Percentiles rank a stretch among this genome's conserved stretches.
phyloP scores from a whole-genome alignment of 306 rosid species.

The Betula pendula region DNA sequence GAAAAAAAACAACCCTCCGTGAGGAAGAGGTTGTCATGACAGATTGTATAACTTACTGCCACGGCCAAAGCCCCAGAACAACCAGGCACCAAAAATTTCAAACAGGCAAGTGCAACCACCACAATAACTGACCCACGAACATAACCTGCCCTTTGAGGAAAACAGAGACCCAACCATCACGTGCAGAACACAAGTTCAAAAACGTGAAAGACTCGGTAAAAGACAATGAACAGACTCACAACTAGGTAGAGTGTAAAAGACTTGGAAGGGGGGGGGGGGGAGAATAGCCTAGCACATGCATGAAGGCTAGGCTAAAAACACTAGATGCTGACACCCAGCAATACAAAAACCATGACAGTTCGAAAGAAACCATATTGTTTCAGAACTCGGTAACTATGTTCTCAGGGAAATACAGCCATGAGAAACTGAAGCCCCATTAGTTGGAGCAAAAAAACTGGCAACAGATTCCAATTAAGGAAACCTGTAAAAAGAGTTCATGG shows the following conservation, averaged over 20 bases:
- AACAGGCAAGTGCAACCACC: slow-evolving; percentile 58
- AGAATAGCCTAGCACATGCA: slow-evolving; percentile 25
- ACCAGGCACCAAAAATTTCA: slow-evolving; percentile 53
- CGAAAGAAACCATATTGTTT: slow-evolving; percentile 43
- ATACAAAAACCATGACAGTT: slow-evolving; percentile 28
- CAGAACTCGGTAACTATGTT: slow-evolving; percentile 48
- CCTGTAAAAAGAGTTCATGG: slow-evolving; percentile 62
- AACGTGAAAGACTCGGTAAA: slow-evolving; percentile 50
- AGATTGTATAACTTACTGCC: slow-evolving; percentile 64
- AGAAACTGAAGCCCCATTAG: slow-evolving; percentile 34
- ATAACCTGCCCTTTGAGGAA: slow-evolving; percentile 51
- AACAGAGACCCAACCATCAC: slow-evolving; percentile 62
- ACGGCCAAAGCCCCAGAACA: slow-evolving; percentile 64
- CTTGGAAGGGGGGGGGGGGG: slow-evolving; percentile 11
- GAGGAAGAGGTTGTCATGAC: slow-evolving; percentile 54
- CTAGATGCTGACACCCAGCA: slow-evolving; percentile 49
- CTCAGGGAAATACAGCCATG: slow-evolving; percentile 57
- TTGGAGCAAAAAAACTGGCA: slow-evolving; percentile 46
- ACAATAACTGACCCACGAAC: slow-evolving; percentile 25
- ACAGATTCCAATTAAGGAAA: slow-evolving; percentile 57
- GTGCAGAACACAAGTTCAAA: slow-evolving; percentile 33
- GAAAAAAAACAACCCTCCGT: slow-evolving; percentile 50
- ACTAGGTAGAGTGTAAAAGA: slow-evolving; percentile 27
- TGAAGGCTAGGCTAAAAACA: slow-evolving; percentile 48
- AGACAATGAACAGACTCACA: slow-evolving; percentile 41